Evolutionary conservation across 75 land plant species (phyloP), one percentile per base, ranked within the genome.

Genomic region (Selaginella moellendorffii): DNA sequence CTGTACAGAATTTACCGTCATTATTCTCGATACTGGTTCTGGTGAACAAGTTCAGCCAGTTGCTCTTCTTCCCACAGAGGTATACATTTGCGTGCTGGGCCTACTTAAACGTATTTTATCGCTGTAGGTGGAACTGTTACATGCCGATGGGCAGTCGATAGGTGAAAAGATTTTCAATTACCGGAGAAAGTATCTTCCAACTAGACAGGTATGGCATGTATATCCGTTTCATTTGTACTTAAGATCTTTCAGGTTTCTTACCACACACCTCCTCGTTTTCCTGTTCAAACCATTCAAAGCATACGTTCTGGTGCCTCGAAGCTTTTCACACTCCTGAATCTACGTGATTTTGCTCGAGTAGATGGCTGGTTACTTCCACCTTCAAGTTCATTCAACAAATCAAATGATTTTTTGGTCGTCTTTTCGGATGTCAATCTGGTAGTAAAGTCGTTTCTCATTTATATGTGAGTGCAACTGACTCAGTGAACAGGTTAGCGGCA

Each of bases 301-400:
- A 84, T 86, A 61, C 81, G 90, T 61, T 29, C 72, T 65, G 90
- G 85, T 21, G 90, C 88, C 28, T 71, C 77, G 18, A 28, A 65
- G 36, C 51, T 86, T 8, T 86, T 86, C 60, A 27, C 69, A 61
- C 27, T 52, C 14, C 74, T 86, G 72, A 75, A 74, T 46, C 70
- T 86, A 28, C 77, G 75, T 54, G 88, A 86, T 74, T 81, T 86
- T 81, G 90, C 90, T 52, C 77, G 90, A n/a, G 75, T 86, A 28
- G 90, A 86, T 81, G 90, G 90, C 27, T 86, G 90, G 90, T 81
- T 78, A 53, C 69, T 86, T 36, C 90, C 87, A 29, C 66, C 75
- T 60, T 36, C 74, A 58, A 1, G 31, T 27, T 19, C 51, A 52
- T 17, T 12, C 19, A 36, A 36, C 14, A 36, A 5, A 36, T 5